Conservation (phyloP, 257 asterid genomes). For the Solanum commersonii region DNA sequence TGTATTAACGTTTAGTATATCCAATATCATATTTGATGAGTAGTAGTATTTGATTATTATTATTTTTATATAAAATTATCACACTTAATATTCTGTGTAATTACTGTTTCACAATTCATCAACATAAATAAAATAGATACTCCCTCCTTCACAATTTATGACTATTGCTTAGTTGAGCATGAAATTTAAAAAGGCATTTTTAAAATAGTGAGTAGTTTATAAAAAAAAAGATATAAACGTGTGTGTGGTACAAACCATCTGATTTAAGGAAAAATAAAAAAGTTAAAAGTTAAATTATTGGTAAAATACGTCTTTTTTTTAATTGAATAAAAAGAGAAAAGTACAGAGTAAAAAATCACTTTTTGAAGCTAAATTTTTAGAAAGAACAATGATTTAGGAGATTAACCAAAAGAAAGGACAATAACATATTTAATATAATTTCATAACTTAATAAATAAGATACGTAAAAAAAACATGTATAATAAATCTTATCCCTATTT, state of each 20-base stretch:
- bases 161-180: neutral
- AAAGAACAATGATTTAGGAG: neutral
- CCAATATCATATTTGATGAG: neutral
- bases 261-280: neutral
- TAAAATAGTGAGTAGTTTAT: too few relatives aligned
- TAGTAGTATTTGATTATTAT: neutral
- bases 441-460: neutral
- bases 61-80: neutral
- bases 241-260: neutral
- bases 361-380: too few relatives aligned
- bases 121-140: neutral
- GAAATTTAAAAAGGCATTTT: neutral
- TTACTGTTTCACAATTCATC: neutral
- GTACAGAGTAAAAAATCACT: neutral
- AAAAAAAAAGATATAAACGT: neutral
- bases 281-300: neutral
- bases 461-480: too few relatives aligned
- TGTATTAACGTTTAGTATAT: neutral
- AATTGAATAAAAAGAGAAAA: too few relatives aligned
- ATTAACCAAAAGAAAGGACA: too few relatives aligned
- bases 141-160: neutral
- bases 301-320: too few relatives aligned
- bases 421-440: too few relatives aligned
- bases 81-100: neutral
- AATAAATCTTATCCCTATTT: neutral